Percentiles rank a stretch among this genome's conserved stretches.
These are phyloP conservation scores for Multifurca ochricompacta DNA, from an alignment of 768 basidiomycete species.

Conservation along the genomic window DNA sequence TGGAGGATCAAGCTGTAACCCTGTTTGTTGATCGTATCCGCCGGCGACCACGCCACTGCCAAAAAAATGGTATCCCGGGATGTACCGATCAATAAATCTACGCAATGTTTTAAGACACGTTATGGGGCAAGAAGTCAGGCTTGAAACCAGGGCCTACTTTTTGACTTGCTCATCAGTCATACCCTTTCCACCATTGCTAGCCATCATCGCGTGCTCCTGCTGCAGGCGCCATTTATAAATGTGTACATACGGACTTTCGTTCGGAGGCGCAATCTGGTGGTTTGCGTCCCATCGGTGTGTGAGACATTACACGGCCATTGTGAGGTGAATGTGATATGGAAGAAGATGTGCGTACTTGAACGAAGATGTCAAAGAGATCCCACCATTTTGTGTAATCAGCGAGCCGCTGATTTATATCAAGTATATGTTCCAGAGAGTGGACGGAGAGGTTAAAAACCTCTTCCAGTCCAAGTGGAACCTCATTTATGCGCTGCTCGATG, in stretches of 20 bases:
- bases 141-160: constrained; percentile 25
- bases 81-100: constrained; percentile 89
- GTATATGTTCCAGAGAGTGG: constrained; percentile 45
- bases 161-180: constrained; percentile 82
- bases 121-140: neutral
- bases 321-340: neutral
- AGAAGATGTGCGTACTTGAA: constrained; percentile 50
- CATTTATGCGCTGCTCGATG: constrained; percentile 47
- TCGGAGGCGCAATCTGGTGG: constrained; percentile 33
- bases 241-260: constrained; percentile 35
- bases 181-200: constrained; percentile 72
- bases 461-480: constrained; percentile 27
- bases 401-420: constrained; percentile 57
- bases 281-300: neutral
- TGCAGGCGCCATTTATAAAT: constrained; percentile 86
- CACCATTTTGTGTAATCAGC: constrained; percentile 59
- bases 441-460: constrained; percentile 30
- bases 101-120: neutral
- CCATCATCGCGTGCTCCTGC: constrained; percentile 88
- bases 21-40: constrained; percentile 18
- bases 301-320: neutral
- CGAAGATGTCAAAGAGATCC: constrained; percentile 60
- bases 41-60: constrained; percentile 46
- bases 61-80: constrained; percentile 90
- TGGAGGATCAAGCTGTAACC: constrained; percentile 20